A percentile compares a stretch with the other conserved stretches of the same genome.
Evolutionary conservation across 352 stramenopile genomes (phyloP).

Genomic region (Saprolegnia parasitica): DNA sequence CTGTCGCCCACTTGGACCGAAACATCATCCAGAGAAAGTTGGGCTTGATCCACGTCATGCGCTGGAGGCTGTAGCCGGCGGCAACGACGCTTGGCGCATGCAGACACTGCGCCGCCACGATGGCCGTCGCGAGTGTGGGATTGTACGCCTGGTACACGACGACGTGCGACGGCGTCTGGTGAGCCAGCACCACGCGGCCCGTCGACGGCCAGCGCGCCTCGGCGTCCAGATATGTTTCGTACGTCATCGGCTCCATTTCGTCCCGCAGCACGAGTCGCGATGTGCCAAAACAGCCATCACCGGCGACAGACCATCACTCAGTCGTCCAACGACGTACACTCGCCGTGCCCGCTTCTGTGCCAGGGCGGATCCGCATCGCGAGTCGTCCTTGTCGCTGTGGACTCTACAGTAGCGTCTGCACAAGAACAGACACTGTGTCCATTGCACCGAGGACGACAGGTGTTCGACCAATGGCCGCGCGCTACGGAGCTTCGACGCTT

Average conservation of each 20-base stretch:
- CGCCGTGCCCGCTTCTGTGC: background rate
- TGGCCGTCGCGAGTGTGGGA: background rate
- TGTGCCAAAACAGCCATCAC: background rate
- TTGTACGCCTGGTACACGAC: conserved; percentile 28
- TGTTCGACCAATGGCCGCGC: no score
- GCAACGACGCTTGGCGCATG: conserved; percentile 6
- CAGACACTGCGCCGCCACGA: conserved; percentile 1
- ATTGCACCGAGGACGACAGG: no score
- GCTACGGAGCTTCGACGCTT: no score
- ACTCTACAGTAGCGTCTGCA: no score
- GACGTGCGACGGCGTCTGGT: conserved; percentile 12
- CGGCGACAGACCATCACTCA: background rate
- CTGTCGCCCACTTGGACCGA: conserved; percentile 8
- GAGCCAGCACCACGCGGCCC: conserved; percentile 19
- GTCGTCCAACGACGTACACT: no score
- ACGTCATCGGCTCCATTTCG: background rate
- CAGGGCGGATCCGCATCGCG: background rate
- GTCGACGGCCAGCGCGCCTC: conserved; percentile 4
- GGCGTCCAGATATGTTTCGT: background rate
- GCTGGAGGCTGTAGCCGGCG: conserved; percentile 9
- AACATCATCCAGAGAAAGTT: conserved; percentile 29
- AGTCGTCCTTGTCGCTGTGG: no score
- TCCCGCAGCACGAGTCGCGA: background rate
- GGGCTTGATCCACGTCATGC: conserved; percentile 29
- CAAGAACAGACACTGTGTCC: no score